A percentile compares a stretch with the other conserved stretches of the same genome.
Evolutionary conservation across 164 flowering plant genomes (phyloP).

Genomic region (Echeveria elegans): DNA sequence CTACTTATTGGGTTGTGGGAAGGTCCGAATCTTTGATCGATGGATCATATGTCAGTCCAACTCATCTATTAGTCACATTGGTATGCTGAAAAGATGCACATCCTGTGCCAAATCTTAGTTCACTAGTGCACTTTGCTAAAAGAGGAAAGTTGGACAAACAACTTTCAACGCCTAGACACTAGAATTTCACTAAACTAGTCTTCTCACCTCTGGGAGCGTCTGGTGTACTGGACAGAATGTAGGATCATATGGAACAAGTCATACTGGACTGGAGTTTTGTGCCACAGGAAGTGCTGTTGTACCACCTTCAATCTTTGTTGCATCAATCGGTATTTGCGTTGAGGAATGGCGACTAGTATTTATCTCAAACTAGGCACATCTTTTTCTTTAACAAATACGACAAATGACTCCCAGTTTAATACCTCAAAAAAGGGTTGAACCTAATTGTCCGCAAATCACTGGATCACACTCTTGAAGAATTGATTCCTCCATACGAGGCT

Average conservation of each 20-base stretch:
- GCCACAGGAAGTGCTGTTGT: constrained; percentile 13
- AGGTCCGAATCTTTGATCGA: no score
- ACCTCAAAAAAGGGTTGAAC: constrained; percentile 13
- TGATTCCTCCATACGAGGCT: constrained; percentile 9
- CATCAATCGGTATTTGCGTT: constrained; percentile 7
- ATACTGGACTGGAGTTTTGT: constrained; percentile 9
- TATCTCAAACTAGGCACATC: constrained; percentile 11
- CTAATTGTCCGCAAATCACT: constrained; percentile 11
- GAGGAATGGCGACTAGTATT: constrained; percentile 8
- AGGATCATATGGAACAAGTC: constrained; percentile 13
- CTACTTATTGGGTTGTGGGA: no score
- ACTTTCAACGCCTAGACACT: no score
- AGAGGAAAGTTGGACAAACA: no score
- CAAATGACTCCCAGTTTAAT: constrained; percentile 12
- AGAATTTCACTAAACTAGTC: no score
- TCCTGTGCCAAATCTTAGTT: no score
- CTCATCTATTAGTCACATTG: no score
- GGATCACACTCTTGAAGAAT: constrained; percentile 10
- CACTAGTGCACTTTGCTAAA: no score
- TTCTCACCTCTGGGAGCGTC: constrained; percentile 2
- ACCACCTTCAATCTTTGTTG: constrained; percentile 12
- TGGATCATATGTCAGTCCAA: no score
- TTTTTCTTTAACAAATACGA: constrained; percentile 10
- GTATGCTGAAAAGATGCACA: no score
- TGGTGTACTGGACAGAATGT: constrained; percentile 11